A percentile compares a stretch with the other conserved stretches of the same genome.
Evolutionary conservation across 2,329 filamentous ascomycete genomes (phyloP).

Genomic region (Colletotrichum gloeosporioides): DNA sequence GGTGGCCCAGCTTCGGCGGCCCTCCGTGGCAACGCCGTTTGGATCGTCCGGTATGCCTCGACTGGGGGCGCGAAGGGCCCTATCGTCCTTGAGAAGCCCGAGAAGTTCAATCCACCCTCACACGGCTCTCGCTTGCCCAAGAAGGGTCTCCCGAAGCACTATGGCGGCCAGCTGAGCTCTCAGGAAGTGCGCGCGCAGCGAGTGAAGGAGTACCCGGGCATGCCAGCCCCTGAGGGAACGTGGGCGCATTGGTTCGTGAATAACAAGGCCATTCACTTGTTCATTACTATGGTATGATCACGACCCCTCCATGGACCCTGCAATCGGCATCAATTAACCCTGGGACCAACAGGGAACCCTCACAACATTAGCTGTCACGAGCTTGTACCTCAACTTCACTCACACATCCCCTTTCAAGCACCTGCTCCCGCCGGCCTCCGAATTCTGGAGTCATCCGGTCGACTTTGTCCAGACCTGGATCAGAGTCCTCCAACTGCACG

Average conservation of each 20-base stretch:
- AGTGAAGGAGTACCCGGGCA: slow-evolving; percentile 80
- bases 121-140: slow-evolving; percentile 75
- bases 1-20: slow-evolving; percentile 26
- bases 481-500: slow-evolving; percentile 78
- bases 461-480: slow-evolving; percentile 68
- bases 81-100: slow-evolving; percentile 82
- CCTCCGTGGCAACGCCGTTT: slow-evolving; percentile 17
- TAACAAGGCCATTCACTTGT: slow-evolving; percentile 76
- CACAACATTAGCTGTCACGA: slow-evolving; percentile 70
- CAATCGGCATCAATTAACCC: neutral
- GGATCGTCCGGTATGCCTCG: slow-evolving; percentile 35
- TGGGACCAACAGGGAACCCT: slow-evolving; percentile 64
- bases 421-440: slow-evolving; percentile 74
- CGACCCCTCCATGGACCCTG: neutral
- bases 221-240: slow-evolving; percentile 84
- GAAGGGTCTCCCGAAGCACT: slow-evolving; percentile 66
- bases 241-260: slow-evolving; percentile 87
- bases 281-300: slow-evolving; percentile 77
- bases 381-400: slow-evolving; percentile 81
- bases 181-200: slow-evolving; percentile 71
- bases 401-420: slow-evolving; percentile 79
- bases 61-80: slow-evolving; percentile 52
- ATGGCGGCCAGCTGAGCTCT: slow-evolving; percentile 73
- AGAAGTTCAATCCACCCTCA: slow-evolving; percentile 90
- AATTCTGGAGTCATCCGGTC: slow-evolving; percentile 74